These are phyloP conservation scores for Colletotrichum orchidophilum DNA, from an alignment of 2,329 filamentous ascomycete species.

Conservation along the genomic window DNA sequence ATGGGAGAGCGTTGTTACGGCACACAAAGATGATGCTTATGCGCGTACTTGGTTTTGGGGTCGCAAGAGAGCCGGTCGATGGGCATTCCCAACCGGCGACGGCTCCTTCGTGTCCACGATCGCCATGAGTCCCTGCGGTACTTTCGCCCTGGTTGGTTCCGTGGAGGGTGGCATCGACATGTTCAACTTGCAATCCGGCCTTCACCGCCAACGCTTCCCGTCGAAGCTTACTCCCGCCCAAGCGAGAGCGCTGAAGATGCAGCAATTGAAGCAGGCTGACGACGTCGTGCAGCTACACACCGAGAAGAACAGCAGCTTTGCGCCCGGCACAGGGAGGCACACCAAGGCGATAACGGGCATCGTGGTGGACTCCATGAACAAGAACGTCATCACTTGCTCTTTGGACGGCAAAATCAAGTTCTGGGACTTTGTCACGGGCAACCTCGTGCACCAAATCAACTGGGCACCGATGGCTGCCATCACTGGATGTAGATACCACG, in stretches of 20 bases:
- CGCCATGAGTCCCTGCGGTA: constrained; percentile 89
- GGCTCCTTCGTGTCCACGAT: constrained; percentile 85
- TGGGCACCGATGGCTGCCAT: constrained; percentile 83
- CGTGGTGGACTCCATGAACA: constrained; percentile 89
- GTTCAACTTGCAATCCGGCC: constrained; percentile 95
- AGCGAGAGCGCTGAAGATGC: constrained; percentile 77
- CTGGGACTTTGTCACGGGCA: constrained; percentile 92
- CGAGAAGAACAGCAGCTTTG: constrained; percentile 52
- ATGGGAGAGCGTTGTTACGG: constrained; percentile 97
- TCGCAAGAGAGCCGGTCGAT: constrained; percentile 88
- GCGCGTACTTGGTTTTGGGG: constrained; percentile 99
- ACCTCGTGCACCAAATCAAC: constrained; percentile 81
- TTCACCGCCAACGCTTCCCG: constrained; percentile 88
- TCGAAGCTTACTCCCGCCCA: constrained; percentile 80
- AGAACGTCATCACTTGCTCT: constrained; percentile 84
- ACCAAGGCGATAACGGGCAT: constrained; percentile 85
- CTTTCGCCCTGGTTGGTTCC: constrained; percentile 91
- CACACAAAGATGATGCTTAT: constrained; percentile 84
- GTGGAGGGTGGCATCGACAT: constrained; percentile 86
- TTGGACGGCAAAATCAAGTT: constrained; percentile 95
- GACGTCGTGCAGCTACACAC: constrained; percentile 65
- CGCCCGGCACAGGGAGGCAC: constrained; percentile 75
- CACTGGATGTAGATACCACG: constrained; percentile 81
- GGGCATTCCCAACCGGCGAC: constrained; percentile 90
- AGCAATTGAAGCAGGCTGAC: constrained; percentile 67